Evolutionary conservation across 257 asterid species (phyloP).

Genomic region (Solanum neorickii): DNA sequence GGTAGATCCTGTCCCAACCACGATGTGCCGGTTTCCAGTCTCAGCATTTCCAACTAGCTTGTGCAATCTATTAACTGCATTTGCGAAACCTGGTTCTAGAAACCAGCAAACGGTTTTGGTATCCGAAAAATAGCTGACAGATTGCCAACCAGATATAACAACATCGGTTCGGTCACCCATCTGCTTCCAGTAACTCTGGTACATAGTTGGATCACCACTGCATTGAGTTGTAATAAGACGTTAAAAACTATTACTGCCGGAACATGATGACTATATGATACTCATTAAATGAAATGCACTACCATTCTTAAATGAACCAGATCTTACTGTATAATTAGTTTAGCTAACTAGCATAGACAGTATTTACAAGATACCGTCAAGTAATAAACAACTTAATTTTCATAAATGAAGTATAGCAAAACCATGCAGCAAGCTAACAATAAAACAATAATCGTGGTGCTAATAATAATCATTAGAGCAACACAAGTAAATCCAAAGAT

Average conservation of each 20-base stretch:
- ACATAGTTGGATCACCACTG: constrained; percentile 98
- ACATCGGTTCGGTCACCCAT: constrained; percentile 58
- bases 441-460: neutral
- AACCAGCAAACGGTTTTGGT: constrained; percentile 69
- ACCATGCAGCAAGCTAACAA: neutral
- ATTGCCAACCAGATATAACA: constrained; percentile 80
- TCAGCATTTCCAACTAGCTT: constrained; percentile 68
- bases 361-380: neutral
- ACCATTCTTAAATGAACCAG: neutral
- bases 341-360: neutral
- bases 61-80: constrained; percentile 54
- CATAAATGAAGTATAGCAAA: neutral
- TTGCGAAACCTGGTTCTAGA: constrained; percentile 60
- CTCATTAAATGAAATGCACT: neutral
- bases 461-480: neutral
- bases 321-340: neutral
- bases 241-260: neutral
- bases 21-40: constrained; percentile 60
- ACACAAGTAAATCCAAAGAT: neutral
- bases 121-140: constrained; percentile 83
- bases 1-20: constrained; percentile 90
- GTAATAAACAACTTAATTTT: neutral
- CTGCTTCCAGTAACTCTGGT: constrained; percentile 67
- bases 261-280: neutral
- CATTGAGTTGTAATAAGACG: neutral